Evolutionary conservation across 2,329 filamentous ascomycete genomes (phyloP), one percentile per base, ranked within the genome.

Genomic region (Venturiaceae sp.): DNA sequence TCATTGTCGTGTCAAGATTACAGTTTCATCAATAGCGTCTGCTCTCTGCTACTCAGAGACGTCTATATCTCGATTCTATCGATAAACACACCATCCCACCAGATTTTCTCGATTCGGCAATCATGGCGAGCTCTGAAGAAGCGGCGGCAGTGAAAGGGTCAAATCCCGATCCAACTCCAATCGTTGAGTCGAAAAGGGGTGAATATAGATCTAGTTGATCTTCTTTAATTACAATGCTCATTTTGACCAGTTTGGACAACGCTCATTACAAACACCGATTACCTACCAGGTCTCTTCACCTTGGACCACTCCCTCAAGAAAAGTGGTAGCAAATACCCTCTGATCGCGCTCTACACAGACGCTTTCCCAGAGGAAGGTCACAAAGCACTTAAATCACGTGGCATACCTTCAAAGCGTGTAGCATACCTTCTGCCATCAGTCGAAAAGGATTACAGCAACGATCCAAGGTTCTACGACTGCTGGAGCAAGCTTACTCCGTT

Each of bases 401-500:
- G 80, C 55, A 92, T 95, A 64, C 77, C 83, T 30, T 81, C 82
- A 60, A 83, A 87, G 71, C 81, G 78, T 65, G 84, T 95, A 65
- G 81, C 84, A 53, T 88, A 88, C 71, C 80, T 96, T 39, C 76
- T 88, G 11, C 89, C 90, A 1, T 80, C 80, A 2, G 72, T 78
- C 34, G 70, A 76, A 55, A 85, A 84, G 61, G 85, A 88, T 73
- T 95, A 84, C 75, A 80, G 77, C 66, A 82, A 87, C 61, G 90
- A 95, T 71, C 85, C 86, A 54, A 85, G 91, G 64, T 95, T 95
- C 79, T 86, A 90, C 73, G 89, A 95, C 72, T 91, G 87, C 78
- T 96, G 90, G 90, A 88, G 81, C 72, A 96, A 95, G 74, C 82
- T 96, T 30, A 82, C 85, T 16, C 84, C 87, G 5, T 96, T 95